phyloP scores from a whole-genome alignment of 495 filamentous ascomycete genomes.

The Penicillium egyptiacum region DNA sequence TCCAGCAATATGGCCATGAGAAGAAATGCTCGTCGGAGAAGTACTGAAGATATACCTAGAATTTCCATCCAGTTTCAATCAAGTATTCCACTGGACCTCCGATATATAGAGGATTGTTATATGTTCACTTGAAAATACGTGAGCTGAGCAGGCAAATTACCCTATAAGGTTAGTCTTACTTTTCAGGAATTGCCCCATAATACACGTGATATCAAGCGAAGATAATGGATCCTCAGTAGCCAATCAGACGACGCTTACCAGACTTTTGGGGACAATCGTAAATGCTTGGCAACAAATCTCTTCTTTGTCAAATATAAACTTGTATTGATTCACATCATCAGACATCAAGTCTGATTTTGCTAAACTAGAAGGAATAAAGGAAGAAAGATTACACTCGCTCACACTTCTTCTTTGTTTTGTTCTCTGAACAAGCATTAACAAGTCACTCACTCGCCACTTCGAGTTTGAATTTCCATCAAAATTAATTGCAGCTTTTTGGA shows the following conservation, averaged over 20 bases:
- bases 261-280: not conserved
- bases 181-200: not conserved
- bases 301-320: conserved; percentile 11
- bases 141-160: not conserved
- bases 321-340: conserved; percentile 1
- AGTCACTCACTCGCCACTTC: not conserved
- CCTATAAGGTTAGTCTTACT: not conserved
- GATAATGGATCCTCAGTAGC: not conserved
- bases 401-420: not conserved
- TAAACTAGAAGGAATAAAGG: not conserved
- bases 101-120: not conserved
- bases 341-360: conserved; percentile 1
- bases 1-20: not conserved
- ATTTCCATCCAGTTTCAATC: not conserved
- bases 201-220: conserved; percentile 9
- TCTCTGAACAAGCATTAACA: not conserved
- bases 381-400: not conserved
- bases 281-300: conserved; percentile 22
- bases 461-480: conserved; percentile 8
- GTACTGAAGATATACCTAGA: not conserved
- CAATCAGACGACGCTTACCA: conserved; percentile 9
- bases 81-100: not conserved
- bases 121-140: not conserved
- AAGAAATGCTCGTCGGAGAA: not conserved
- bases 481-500: conserved; percentile 2